Conservation (phyloP, 2,329 filamentous ascomycete genomes). For the Phyllosticta citriasiana region DNA sequence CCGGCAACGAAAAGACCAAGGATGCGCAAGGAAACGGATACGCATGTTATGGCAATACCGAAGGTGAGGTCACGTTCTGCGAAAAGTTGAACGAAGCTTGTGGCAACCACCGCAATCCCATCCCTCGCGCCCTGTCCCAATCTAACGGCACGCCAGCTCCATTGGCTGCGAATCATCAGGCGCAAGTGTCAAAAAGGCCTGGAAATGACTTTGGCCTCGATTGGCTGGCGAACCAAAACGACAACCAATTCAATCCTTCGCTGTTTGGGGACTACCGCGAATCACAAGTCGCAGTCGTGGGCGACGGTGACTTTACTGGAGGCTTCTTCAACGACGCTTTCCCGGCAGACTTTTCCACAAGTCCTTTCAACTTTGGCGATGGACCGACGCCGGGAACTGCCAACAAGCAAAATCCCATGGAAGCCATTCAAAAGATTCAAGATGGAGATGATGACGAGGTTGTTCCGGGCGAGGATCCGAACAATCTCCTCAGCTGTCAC, state of each 20-base stretch:
- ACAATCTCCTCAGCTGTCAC: conserved; percentile 68
- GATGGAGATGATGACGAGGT: conserved; percentile 59
- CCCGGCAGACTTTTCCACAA: conserved; percentile 61
- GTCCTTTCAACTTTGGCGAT: conserved; percentile 63
- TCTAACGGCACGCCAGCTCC: conserved; percentile 33
- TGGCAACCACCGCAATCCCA: conserved; percentile 42
- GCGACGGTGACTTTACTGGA: conserved; percentile 56
- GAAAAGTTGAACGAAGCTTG: conserved; percentile 48
- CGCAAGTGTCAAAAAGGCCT: conserved; percentile 6
- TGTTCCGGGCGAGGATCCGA: conserved; percentile 49
- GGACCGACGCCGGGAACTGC: conserved; percentile 24
- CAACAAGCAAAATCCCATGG: conserved; percentile 60
- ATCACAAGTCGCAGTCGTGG: conserved; percentile 69
- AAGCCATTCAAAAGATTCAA: conserved; percentile 66
- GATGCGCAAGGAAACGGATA: conserved; percentile 38
- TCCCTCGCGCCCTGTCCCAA: conserved; percentile 39
- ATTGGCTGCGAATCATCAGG: conserved; percentile 15
- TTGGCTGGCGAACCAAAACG: conserved; percentile 71
- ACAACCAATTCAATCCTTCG: conserved; percentile 80
- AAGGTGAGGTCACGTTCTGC: conserved; percentile 45
- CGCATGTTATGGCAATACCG: conserved; percentile 38
- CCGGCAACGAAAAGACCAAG: conserved; percentile 49
- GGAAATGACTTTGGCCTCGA: conserved; percentile 49
- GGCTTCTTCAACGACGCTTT: conserved; percentile 68
- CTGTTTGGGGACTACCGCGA: conserved; percentile 91